These are phyloP conservation scores for Botrytis paeoniae DNA, from an alignment of 2,329 filamentous ascomycete species.

Conservation along the genomic window DNA sequence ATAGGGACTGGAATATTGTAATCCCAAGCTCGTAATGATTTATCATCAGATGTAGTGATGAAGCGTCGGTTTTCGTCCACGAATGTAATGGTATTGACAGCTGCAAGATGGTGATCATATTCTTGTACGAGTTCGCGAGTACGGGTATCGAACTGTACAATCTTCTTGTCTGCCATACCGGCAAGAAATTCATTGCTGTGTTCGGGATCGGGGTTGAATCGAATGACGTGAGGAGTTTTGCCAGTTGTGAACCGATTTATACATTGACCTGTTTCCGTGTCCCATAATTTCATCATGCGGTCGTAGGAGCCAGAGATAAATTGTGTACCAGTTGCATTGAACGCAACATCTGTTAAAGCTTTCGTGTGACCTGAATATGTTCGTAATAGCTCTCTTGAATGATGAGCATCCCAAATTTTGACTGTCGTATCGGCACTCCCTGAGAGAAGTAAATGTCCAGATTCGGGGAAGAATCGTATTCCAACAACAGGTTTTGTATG, in stretches of 20 bases:
- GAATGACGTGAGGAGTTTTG: slow-evolving; percentile 91
- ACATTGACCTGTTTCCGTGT: slow-evolving; percentile 91
- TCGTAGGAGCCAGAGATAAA: slow-evolving; percentile 94
- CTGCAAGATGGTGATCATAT: slow-evolving; percentile 97
- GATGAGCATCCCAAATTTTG: slow-evolving; percentile 93
- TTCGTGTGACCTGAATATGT: slow-evolving; percentile 92
- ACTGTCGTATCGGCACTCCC: slow-evolving; percentile 87
- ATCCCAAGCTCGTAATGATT: slow-evolving; percentile 94
- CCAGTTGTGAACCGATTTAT: slow-evolving; percentile 86
- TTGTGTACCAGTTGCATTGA: slow-evolving; percentile 75
- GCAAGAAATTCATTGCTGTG: slow-evolving; percentile 87
- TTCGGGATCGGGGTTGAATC: slow-evolving; percentile 80
- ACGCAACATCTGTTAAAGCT: slow-evolving; percentile 83
- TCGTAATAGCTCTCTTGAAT: slow-evolving; percentile 80
- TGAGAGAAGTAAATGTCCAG: slow-evolving; percentile 84
- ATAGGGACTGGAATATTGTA: slow-evolving; percentile 98
- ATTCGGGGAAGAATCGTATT: slow-evolving; percentile 82
- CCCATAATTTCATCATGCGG: slow-evolving; percentile 96
- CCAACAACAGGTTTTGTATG: slow-evolving; percentile 84
- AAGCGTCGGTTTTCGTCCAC: slow-evolving; percentile 92
- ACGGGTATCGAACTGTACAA: slow-evolving; percentile 91
- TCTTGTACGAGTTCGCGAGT: slow-evolving; percentile 82
- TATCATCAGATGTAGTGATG: slow-evolving; percentile 97
- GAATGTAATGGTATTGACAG: slow-evolving; percentile 96
- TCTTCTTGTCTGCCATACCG: slow-evolving; percentile 98